Evolutionary conservation across 306 rosid genomes (phyloP).

Genomic region (Ormosia semicastrata): DNA sequence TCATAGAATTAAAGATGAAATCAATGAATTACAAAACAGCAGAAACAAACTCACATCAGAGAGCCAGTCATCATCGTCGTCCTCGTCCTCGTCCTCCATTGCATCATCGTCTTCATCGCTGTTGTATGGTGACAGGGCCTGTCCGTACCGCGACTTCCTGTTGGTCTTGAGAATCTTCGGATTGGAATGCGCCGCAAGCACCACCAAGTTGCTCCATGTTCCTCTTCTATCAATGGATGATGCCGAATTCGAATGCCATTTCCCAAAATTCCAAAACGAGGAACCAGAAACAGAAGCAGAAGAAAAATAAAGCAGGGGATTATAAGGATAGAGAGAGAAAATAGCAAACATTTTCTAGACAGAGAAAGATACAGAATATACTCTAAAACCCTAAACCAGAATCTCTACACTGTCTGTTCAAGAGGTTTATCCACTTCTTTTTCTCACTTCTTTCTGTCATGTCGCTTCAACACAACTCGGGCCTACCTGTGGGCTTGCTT

Average conservation of each 20-base stretch:
- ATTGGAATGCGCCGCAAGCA: conserved; percentile 75
- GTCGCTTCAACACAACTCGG: no score
- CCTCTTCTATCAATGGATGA: conserved; percentile 3
- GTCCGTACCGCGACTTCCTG: conserved; percentile 58
- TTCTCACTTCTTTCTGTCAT: not conserved
- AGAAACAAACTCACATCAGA: conserved; percentile 54
- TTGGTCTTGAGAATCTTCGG: conserved; percentile 71
- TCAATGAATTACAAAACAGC: not conserved
- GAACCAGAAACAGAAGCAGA: conserved; percentile 25
- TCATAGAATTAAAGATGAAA: not conserved
- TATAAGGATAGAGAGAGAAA: conserved; percentile 39
- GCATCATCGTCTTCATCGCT: conserved; percentile 44
- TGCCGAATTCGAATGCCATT: conserved; percentile 4
- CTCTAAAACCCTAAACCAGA: conserved; percentile 69
- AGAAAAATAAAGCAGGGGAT: conserved; percentile 22
- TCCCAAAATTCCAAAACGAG: conserved; percentile 1
- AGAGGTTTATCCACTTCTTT: conserved; percentile 18
- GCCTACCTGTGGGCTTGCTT: no score
- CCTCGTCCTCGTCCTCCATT: conserved; percentile 8
- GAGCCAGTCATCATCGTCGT: conserved; percentile 42
- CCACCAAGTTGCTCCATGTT: conserved; percentile 32
- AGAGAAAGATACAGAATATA: conserved; percentile 73
- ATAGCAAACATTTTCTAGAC: conserved; percentile 49
- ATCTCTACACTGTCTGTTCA: not conserved
- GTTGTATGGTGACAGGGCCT: conserved; percentile 50